Percentiles rank a stretch among this genome's conserved stretches.
These are phyloP conservation scores for Ceratopteris richardii DNA, from an alignment of 75 land plant genomes.

Conservation along the genomic window DNA sequence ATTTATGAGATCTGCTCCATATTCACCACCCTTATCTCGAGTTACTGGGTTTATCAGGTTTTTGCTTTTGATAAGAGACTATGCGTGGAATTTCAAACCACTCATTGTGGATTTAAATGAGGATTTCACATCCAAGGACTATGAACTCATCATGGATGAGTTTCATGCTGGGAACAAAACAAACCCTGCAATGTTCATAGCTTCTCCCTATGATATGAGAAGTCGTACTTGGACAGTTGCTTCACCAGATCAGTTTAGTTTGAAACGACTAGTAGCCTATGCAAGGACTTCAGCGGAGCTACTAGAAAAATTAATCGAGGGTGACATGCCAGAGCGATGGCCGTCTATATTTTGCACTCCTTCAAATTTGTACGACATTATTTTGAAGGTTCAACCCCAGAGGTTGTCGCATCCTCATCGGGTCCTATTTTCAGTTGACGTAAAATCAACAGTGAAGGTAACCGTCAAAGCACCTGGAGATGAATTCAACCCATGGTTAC, in stretches of 20 bases:
- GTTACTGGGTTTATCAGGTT: too few relatives aligned
- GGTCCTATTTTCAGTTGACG: conserved; percentile 61
- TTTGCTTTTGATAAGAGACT: too few relatives aligned
- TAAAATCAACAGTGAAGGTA: conserved; percentile 36
- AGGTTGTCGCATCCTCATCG: conserved; percentile 56
- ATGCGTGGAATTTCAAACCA: too few relatives aligned
- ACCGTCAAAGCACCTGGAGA: conserved; percentile 38
- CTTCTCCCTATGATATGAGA: conserved; percentile 66
- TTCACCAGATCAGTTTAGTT: conserved; percentile 42
- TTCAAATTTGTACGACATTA: conserved; percentile 65
- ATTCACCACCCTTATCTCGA: too few relatives aligned
- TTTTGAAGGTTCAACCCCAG: conserved; percentile 55
- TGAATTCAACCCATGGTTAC: conserved; percentile 35
- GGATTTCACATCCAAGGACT: too few relatives aligned
- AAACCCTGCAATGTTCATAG: conserved; percentile 65
- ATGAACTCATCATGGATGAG: too few relatives aligned
- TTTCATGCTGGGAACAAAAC: neutral
- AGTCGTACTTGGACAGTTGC: conserved; percentile 71
- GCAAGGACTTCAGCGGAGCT: conserved; percentile 71
- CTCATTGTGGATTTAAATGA: too few relatives aligned
- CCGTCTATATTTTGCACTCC: conserved; percentile 86
- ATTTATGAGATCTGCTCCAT: too few relatives aligned
- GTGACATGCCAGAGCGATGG: conserved; percentile 50
- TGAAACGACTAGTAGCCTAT: conserved; percentile 69
- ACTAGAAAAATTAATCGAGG: conserved; percentile 43